Percentiles rank a stretch among this genome's conserved stretches.
Conservation (phyloP, 1,284 basidiomycete genomes). For the Fomitopsis pinicola region DNA sequence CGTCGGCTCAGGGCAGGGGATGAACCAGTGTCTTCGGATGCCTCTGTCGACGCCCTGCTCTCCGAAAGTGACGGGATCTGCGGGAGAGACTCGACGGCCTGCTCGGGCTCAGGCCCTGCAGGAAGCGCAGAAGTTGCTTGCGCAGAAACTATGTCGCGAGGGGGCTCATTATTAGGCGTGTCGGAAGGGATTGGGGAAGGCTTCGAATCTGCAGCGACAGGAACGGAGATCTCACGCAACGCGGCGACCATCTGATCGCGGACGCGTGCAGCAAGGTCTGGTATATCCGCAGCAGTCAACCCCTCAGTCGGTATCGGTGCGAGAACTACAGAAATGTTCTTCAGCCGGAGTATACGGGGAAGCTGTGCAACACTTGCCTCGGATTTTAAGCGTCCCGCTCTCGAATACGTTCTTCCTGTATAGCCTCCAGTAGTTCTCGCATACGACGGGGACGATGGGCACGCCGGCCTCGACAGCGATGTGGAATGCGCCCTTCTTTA, state of each 20-base stretch:
- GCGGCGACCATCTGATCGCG: conserved; percentile 70
- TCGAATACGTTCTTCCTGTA: conserved; percentile 82
- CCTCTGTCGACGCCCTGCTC: conserved; percentile 26
- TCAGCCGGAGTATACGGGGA: conserved; percentile 5
- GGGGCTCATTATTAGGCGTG: conserved; percentile 3
- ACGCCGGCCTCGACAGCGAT: conserved; percentile 87
- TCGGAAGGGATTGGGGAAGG: conserved; percentile 13
- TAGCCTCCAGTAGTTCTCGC: conserved; percentile 90
- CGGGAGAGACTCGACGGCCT: conserved; percentile 8
- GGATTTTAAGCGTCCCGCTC: conserved; percentile 73
- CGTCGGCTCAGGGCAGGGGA: conserved; percentile 33
- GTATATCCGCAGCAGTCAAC: conserved; percentile 62
- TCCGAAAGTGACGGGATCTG: conserved; percentile 21
- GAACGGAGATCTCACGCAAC: conserved; percentile 62
- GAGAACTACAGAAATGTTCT: conserved; percentile 48
- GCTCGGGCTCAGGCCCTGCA: conserved; percentile 10
- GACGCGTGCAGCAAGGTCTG: conserved; percentile 57
- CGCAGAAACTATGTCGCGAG: conserved; percentile 7
- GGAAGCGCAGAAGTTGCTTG: conserved; percentile 6
- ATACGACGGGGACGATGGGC: conserved; percentile 88
- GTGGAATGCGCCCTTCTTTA: conserved; percentile 99
- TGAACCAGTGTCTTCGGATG: conserved; percentile 34
- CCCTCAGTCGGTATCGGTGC: conserved; percentile 74
- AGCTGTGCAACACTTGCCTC: conserved; percentile 51
- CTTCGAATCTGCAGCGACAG: conserved; percentile 25